Evolutionary conservation across 257 asterid species (phyloP).

Genomic region (Nicotiana tabacum): DNA sequence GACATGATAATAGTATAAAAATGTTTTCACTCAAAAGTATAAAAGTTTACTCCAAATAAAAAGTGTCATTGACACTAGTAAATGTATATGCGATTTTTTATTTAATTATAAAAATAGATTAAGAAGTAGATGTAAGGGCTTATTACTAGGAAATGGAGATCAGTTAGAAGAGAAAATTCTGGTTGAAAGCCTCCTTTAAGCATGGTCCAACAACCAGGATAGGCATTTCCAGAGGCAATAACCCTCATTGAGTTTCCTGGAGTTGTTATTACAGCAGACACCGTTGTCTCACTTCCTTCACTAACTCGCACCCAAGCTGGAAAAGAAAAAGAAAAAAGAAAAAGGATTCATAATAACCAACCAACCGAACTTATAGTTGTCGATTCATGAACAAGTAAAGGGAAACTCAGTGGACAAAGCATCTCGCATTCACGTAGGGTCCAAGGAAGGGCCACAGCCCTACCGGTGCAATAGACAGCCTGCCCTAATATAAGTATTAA

Average conservation of each 20-base stretch:
- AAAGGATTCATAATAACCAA: not conserved
- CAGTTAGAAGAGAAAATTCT: not conserved
- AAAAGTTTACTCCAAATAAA: no score
- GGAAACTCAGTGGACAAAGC: no score
- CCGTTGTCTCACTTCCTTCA: slow-evolving; percentile 5
- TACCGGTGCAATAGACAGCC: no score
- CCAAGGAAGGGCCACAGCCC: no score
- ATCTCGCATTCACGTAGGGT: no score
- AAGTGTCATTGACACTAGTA: not conserved
- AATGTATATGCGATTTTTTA: not conserved
- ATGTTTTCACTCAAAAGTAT: not conserved
- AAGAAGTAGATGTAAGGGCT: not conserved
- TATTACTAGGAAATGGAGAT: slow-evolving; percentile 5
- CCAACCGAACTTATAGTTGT: not conserved
- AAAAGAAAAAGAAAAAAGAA: not conserved
- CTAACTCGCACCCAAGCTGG: slow-evolving; percentile 4
- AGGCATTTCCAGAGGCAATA: slow-evolving; percentile 5
- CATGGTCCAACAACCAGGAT: slow-evolving; percentile 12
- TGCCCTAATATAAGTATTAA: no score
- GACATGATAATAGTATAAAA: not conserved
- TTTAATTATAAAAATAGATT: not conserved
- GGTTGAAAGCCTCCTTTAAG: slow-evolving; percentile 12
- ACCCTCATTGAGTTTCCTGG: not conserved
- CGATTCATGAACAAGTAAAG: no score
- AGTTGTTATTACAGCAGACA: not conserved